Conservation (phyloP, 1,139 yeast species). For the Candida gigantensis region DNA sequence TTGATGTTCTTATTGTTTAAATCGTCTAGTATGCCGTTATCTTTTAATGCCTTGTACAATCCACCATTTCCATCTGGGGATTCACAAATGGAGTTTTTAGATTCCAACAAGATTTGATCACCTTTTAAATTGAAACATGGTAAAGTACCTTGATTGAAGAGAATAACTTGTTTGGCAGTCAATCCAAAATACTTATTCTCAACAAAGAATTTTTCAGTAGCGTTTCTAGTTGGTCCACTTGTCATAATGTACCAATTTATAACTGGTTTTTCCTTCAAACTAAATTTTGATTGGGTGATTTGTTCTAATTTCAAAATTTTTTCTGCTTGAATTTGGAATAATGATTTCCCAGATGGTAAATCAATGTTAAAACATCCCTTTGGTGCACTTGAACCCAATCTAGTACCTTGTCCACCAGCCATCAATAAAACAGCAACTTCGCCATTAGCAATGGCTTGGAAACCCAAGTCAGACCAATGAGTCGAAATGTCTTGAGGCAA, state of each 20-base stretch:
- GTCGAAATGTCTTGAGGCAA: constrained; percentile 26
- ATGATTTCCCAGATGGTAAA: constrained; percentile 77
- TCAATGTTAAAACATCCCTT: constrained; percentile 92
- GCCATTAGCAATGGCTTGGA: constrained; percentile 64
- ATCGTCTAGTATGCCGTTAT: constrained; percentile 68
- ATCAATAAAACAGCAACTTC: constrained; percentile 86
- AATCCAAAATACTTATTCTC: constrained; percentile 72
- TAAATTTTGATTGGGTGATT: constrained; percentile 35
- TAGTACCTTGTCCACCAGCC: constrained; percentile 99
- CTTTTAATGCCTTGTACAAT: constrained; percentile 76
- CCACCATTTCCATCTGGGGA: constrained; percentile 99
- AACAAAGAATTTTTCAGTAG: constrained; percentile 74
- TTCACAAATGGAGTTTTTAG: constrained; percentile 59
- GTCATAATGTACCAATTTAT: constrained; percentile 96
- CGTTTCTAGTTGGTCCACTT: constrained; percentile 78
- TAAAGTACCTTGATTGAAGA: constrained; percentile 92
- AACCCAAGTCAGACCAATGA: constrained; percentile 61
- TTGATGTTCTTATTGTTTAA: constrained; percentile 69
- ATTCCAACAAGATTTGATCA: constrained; percentile 62
- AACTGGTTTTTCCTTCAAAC: constrained; percentile 22
- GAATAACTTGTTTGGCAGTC: constrained; percentile 54
- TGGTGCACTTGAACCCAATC: constrained; percentile 86
- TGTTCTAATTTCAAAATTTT: constrained; percentile 65
- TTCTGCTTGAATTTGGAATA: constrained; percentile 94
- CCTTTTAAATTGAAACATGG: constrained; percentile 86